Evolutionary conservation across 306 rosid genomes (phyloP).

Genomic region (Vigna trinervia): DNA sequence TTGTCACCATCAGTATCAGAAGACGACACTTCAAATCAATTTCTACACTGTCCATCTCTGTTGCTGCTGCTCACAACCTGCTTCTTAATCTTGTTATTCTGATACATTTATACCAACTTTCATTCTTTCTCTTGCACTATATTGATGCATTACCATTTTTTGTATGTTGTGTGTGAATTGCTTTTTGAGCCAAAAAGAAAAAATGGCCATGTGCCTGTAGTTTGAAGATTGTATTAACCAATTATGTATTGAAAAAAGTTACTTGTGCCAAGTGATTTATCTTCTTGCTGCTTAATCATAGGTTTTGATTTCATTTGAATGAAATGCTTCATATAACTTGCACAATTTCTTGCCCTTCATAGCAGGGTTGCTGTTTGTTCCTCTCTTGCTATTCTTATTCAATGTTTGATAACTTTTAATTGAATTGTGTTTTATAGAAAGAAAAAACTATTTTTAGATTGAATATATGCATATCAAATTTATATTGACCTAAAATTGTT

Average conservation of each 20-base stretch:
- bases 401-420: not conserved
- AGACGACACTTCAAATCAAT: conserved; percentile 46
- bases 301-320: not conserved
- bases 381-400: not conserved
- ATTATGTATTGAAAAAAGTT: not conserved
- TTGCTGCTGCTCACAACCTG: conserved; percentile 51
- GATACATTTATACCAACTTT: conserved; percentile 39
- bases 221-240: not conserved
- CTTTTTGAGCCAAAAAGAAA: not conserved
- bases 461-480: too few relatives aligned
- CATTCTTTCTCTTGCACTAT: conserved; percentile 36
- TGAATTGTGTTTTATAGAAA: too few relatives aligned
- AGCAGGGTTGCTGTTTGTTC: not conserved
- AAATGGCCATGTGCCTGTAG: not conserved
- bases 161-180: conserved; percentile 13
- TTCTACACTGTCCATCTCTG: conserved; percentile 48
- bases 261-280: not conserved
- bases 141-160: conserved; percentile 27
- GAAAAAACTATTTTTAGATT: too few relatives aligned
- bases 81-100: conserved; percentile 47
- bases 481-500: too few relatives aligned
- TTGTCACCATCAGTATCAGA: conserved; percentile 58
- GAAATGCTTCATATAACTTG: not conserved
- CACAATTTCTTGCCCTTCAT: not conserved
- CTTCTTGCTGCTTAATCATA: not conserved